Conservation (phyloP, 2,329 filamentous ascomycete genomes). For the Didymella sp. region DNA sequence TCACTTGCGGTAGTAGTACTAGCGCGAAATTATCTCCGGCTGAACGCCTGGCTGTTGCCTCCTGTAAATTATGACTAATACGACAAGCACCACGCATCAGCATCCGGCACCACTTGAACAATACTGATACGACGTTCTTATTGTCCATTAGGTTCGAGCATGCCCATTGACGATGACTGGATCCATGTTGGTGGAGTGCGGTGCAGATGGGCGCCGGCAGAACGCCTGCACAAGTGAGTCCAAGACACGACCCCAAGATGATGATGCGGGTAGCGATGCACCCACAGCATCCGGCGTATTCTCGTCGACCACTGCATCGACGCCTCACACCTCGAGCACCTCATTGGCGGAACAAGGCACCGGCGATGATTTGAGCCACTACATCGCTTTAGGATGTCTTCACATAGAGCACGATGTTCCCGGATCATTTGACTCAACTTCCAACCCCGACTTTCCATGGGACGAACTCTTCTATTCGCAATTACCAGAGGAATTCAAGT, state of each 20-base stretch:
- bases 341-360: slow-evolving; percentile 13
- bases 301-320: slow-evolving; percentile 14
- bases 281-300: background rate
- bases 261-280: background rate
- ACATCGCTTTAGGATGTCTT: slow-evolving; percentile 48
- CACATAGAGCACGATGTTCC: slow-evolving; percentile 21
- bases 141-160: background rate
- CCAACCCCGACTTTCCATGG: slow-evolving; percentile 28
- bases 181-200: slow-evolving; percentile 8
- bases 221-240: background rate
- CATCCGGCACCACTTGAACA: background rate
- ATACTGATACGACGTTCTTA: no score
- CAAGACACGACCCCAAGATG: background rate
- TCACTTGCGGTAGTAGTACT: slow-evolving; percentile 3
- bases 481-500: slow-evolving; percentile 31
- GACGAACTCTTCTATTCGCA: slow-evolving; percentile 29
- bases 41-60: slow-evolving; percentile 15
- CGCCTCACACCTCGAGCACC: slow-evolving; percentile 21
- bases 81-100: background rate
- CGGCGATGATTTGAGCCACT: slow-evolving; percentile 33
- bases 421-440: background rate
- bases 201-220: background rate
- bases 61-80: background rate
- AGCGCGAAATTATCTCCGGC: slow-evolving; percentile 7
- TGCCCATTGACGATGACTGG: slow-evolving; percentile 1